Conservation (phyloP, 1,284 basidiomycete species). For the Pseudozyma sp. region DNA sequence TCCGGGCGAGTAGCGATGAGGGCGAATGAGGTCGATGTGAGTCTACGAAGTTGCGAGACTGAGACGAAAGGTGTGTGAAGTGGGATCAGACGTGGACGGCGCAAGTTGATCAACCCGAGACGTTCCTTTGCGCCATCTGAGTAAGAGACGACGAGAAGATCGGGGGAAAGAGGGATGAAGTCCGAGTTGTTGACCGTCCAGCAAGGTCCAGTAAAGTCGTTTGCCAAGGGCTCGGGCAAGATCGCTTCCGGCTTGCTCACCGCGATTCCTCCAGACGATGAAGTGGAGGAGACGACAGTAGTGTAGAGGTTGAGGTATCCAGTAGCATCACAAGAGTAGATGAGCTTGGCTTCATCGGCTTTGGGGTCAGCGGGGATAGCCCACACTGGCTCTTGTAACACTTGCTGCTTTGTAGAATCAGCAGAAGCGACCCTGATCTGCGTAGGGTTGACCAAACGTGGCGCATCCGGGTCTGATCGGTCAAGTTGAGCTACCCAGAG, state of each 20-base stretch:
- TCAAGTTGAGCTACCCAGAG: slow-evolving; percentile 73
- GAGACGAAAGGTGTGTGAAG: slow-evolving; percentile 43
- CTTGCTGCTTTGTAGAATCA: slow-evolving; percentile 38
- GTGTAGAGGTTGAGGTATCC: slow-evolving; percentile 79
- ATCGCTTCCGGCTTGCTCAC: slow-evolving; percentile 57
- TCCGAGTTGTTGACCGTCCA: slow-evolving; percentile 73
- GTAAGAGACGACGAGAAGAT: slow-evolving; percentile 44
- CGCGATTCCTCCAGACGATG: background rate
- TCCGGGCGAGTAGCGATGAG: slow-evolving; percentile 33
- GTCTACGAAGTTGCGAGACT: slow-evolving; percentile 34
- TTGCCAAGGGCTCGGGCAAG: slow-evolving; percentile 71
- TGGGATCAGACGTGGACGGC: slow-evolving; percentile 28
- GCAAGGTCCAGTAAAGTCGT: slow-evolving; percentile 76
- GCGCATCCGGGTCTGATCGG: slow-evolving; percentile 10
- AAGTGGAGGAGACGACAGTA: slow-evolving; percentile 50
- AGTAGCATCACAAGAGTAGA: slow-evolving; percentile 78
- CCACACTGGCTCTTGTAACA: slow-evolving; percentile 73
- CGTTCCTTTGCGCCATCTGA: slow-evolving; percentile 27
- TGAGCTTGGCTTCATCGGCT: slow-evolving; percentile 72
- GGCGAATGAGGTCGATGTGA: slow-evolving; percentile 34
- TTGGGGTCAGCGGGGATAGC: slow-evolving; percentile 63
- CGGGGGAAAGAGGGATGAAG: slow-evolving; percentile 44
- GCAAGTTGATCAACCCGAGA: slow-evolving; percentile 48
- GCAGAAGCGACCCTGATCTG: slow-evolving; percentile 21
- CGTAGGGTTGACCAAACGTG: slow-evolving; percentile 15